Evolutionary conservation across 176 grass and related monocot species (phyloP), one percentile per base, ranked within the genome.

Genomic region (Eragrostis curvula): DNA sequence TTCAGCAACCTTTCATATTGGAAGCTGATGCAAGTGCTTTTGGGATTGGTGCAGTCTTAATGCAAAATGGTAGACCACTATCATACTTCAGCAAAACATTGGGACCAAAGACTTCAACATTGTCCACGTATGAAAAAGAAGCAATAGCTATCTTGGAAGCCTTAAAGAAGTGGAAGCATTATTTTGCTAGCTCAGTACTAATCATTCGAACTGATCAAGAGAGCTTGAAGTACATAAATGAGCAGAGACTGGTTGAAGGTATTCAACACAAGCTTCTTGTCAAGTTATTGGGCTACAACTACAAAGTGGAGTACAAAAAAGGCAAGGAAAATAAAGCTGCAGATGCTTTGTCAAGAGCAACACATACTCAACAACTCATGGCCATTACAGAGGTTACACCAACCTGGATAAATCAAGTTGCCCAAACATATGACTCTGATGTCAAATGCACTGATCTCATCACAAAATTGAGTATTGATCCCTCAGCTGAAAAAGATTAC

Each of bases 361-460:
- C 5, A 3, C 8, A 18, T 3, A 15, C 8, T 51, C 0, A 12
- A 14, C 47, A 13, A 12, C 3, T 4, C 9, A 5, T 51, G 2
- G 14, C 49, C 3, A 51, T 51, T 3, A 51, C 49, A 0, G 17
- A 1, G 3, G 5, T 17, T 1, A 5, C 17, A 4, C 15, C 49
- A 17, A 14, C 15, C 3, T 51, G 49, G 49, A 5, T 51, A 5
- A 3, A 16, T 0, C 14, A 51, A 5, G 3, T 51, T 0, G 17
- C 15, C 3, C 0, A 3, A 17, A 51, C 14, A 0, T 51, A 42
- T 8, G 0, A 1, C 0, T 0, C 5, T 1, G 51, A 74, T 3
- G 0, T 0, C 0, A 17, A 0, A 8, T 0, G 21, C 0, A 1
- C 13, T 13, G 0, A 48, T 12, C 0, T n/a, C 8, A 0, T 0